phyloP scores from a whole-genome alignment of 352 stramenopile genomes.

The Pythium phragmiticola region DNA sequence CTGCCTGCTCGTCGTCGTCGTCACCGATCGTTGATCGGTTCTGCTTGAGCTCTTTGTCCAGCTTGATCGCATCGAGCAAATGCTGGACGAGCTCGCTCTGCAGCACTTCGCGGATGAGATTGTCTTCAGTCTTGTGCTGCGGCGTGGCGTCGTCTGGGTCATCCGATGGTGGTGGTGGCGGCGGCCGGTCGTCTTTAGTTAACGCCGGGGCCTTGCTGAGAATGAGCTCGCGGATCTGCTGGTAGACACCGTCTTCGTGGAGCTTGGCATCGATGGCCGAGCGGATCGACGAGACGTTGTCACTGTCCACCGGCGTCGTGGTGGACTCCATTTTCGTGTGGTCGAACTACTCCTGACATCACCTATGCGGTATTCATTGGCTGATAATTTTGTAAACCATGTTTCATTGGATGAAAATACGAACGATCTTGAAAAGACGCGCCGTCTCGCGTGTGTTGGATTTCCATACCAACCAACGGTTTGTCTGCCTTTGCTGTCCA shows the following conservation, averaged over 20 bases:
- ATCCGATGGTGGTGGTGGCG: background rate
- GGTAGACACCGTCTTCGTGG: constrained; percentile 71
- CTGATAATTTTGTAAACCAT: constrained; percentile 11
- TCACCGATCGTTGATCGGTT: background rate
- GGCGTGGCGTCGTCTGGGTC: background rate
- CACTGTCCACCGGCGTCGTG: constrained; percentile 6
- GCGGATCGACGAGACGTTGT: constrained; percentile 52
- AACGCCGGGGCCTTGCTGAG: constrained; percentile 22
- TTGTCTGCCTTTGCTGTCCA: no score
- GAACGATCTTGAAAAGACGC: constrained; percentile 19
- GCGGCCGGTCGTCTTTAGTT: constrained; percentile 23
- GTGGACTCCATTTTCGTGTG: background rate
- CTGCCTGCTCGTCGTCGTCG: background rate
- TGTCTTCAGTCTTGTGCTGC: constrained; percentile 24
- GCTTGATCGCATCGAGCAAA: constrained; percentile 46
- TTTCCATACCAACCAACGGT: no score
- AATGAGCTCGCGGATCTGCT: constrained; percentile 68
- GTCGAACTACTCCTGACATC: no score
- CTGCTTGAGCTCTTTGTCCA: constrained; percentile 26
- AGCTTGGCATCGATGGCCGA: constrained; percentile 73
- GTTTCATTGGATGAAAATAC: constrained; percentile 5
- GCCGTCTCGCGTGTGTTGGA: background rate
- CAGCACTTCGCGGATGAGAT: constrained; percentile 57
- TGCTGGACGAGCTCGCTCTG: constrained; percentile 79
- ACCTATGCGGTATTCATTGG: background rate